phyloP scores from a whole-genome alignment of 495 filamentous ascomycete genomes.

The Lasiosphaeria miniovina region DNA sequence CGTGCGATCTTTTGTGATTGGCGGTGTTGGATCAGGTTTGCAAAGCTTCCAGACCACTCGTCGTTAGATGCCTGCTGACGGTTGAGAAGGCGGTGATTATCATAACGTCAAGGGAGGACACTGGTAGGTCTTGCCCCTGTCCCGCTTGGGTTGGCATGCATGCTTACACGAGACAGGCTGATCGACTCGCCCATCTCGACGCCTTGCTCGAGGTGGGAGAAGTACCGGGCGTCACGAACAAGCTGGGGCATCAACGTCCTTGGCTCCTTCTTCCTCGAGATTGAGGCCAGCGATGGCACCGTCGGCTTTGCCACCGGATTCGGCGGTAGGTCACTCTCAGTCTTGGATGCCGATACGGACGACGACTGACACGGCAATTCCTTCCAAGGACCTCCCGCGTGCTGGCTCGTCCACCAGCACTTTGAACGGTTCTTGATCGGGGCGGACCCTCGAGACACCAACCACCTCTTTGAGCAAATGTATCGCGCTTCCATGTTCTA shows the following conservation, averaged over 20 bases:
- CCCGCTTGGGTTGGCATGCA: background rate
- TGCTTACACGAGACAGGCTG: slow-evolving; percentile 48
- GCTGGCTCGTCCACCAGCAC: slow-evolving; percentile 88
- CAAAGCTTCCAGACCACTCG: background rate
- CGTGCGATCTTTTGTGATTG: slow-evolving; percentile 75
- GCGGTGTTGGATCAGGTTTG: slow-evolving; percentile 75
- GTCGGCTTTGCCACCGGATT: slow-evolving; percentile 93
- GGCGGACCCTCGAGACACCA: slow-evolving; percentile 82
- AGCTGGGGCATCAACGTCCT: slow-evolving; percentile 96
- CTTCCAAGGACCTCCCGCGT: slow-evolving; percentile 67
- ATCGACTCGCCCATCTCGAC: slow-evolving; percentile 89
- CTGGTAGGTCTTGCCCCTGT: slow-evolving; percentile 51
- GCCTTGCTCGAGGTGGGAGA: slow-evolving; percentile 82
- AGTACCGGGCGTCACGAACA: slow-evolving; percentile 81
- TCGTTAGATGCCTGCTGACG: too few species aligned
- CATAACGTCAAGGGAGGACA: slow-evolving; percentile 93
- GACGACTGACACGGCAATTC: slow-evolving; percentile 9
- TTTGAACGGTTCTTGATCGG: slow-evolving; percentile 89
- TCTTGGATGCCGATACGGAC: background rate
- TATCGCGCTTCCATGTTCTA: slow-evolving; percentile 95
- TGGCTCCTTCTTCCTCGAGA: slow-evolving; percentile 90
- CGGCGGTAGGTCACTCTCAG: slow-evolving; percentile 54
- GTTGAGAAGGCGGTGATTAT: slow-evolving; percentile 67
- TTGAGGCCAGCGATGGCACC: slow-evolving; percentile 82
- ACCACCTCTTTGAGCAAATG: slow-evolving; percentile 91